Conservation (phyloP, 805 yeast genomes). For the Candida tammaniensis region DNA sequence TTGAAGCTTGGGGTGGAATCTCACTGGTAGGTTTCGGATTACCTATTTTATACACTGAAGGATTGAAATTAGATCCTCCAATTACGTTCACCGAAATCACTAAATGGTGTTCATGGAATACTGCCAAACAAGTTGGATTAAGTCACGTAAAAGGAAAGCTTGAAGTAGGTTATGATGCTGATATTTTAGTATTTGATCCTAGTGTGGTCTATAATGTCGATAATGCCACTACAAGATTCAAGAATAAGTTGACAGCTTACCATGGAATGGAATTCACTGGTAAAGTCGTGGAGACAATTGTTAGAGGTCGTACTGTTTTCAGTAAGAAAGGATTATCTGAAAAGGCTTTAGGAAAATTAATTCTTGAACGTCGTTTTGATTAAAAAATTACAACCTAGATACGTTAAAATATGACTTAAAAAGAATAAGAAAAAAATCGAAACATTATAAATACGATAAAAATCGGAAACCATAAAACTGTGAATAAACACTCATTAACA, state of each 20-base stretch:
- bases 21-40: slow-evolving; percentile 90
- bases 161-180: slow-evolving; percentile 81
- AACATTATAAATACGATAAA: neutral
- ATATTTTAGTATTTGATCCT: slow-evolving; percentile 79
- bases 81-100: slow-evolving; percentile 60
- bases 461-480: too few species aligned
- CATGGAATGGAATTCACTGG: slow-evolving; percentile 70
- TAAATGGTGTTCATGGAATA: slow-evolving; percentile 77
- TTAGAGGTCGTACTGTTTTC: slow-evolving; percentile 73
- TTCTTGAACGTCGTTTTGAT: slow-evolving; percentile 55
- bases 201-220: slow-evolving; percentile 45
- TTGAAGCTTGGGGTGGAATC: slow-evolving; percentile 96
- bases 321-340: slow-evolving; percentile 55
- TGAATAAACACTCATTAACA: neutral
- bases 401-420: neutral
- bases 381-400: too few species aligned
- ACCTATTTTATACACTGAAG: slow-evolving; percentile 77
- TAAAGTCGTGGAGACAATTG: slow-evolving; percentile 71
- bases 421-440: neutral
- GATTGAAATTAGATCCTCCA: slow-evolving; percentile 48
- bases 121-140: slow-evolving; percentile 84
- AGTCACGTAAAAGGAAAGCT: slow-evolving; percentile 69
- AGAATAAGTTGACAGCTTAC: slow-evolving; percentile 87
- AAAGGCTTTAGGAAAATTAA: slow-evolving; percentile 55
- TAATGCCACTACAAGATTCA: slow-evolving; percentile 63